phyloP scores from a whole-genome alignment of 257 asterid species.

The Penstemon davidsonii region DNA sequence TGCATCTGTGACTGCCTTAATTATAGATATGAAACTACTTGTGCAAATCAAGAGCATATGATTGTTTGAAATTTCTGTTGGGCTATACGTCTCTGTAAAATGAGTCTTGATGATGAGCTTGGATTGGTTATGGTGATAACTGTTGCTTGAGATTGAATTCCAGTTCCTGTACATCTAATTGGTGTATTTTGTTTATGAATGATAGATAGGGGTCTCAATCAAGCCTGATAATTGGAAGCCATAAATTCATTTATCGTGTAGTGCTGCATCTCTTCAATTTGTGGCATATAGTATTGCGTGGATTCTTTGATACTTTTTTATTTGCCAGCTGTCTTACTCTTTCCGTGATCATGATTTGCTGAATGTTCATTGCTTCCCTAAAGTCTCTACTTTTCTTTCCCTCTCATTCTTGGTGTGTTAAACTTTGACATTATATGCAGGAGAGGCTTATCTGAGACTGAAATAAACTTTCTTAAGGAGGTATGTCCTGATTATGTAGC shows the following conservation, averaged over 20 bases:
- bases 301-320: constrained; percentile 3
- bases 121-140: constrained; percentile 1
- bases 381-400: constrained; percentile 12
- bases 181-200: constrained; percentile 4
- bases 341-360: neutral
- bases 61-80: neutral
- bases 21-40: neutral
- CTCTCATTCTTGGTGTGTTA: constrained; percentile 28
- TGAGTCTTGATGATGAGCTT: neutral
- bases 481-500: constrained; percentile 40
- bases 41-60: neutral
- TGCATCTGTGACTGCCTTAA: constrained; percentile 1
- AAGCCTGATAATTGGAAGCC: neutral
- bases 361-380: neutral
- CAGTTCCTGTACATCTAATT: neutral
- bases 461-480: constrained; percentile 79
- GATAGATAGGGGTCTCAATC: constrained; percentile 8
- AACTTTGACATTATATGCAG: constrained; percentile 48
- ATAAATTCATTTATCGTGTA: neutral
- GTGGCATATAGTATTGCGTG: constrained; percentile 14
- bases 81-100: neutral
- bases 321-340: constrained; percentile 7
- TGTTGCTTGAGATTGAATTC: constrained; percentile 12
- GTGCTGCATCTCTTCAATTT: constrained; percentile 5
- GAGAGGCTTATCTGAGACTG: constrained; percentile 91